Base-by-base conservation (phyloP, 768 basidiomycete genomes). In the Plicaturopsis crispa region DNA sequence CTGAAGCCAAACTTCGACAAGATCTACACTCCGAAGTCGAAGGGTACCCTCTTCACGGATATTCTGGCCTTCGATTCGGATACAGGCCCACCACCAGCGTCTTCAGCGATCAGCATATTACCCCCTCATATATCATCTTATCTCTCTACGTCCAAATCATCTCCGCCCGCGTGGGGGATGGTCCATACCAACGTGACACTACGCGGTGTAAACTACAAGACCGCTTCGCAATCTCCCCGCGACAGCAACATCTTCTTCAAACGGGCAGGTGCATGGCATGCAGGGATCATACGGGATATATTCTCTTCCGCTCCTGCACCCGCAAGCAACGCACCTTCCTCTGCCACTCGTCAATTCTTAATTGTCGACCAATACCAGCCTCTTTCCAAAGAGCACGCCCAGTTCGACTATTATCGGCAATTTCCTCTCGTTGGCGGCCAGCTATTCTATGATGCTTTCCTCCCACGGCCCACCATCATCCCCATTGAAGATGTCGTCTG, bases 381-480 rank as follows among this genome's bases (percentile, higher is more conserved):
- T 6, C 28, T 35, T 36, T 20, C n/a, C n/a, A n/a, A n/a, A n/a
- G n/a, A n/a, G n/a, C 17, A 40, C 41, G 24, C 33, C 7, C 8
- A n/a, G 17, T 21, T 23, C 17, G 41, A 47, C 44, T 19, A 12
- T 8, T 53, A 42, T 32, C 37, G 42, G 30, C 10, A 13, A 3
- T 41, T 40, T 26, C 41, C 41, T 3, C 31, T 39, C 4, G 36
- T 33, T 7, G 46, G 46, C 6, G 44, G 52, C 20, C 38, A 38
- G 8, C 16, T 53, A 4, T 42, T 49, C 28, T 48, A 51, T 24
- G 30, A 32, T n/a, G n/a, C n/a, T n/a, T n/a, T n/a, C n/a, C n/a
- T n/a, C n/a, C n/a, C n/a, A n/a, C n/a, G n/a, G n/a, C n/a, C n/a
- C n/a, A n/a, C n/a, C n/a, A n/a, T n/a, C n/a, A n/a, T n/a, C n/a